Evolutionary conservation across 495 filamentous ascomycete species (phyloP).

Genomic region (Penicillium malachiteum): DNA sequence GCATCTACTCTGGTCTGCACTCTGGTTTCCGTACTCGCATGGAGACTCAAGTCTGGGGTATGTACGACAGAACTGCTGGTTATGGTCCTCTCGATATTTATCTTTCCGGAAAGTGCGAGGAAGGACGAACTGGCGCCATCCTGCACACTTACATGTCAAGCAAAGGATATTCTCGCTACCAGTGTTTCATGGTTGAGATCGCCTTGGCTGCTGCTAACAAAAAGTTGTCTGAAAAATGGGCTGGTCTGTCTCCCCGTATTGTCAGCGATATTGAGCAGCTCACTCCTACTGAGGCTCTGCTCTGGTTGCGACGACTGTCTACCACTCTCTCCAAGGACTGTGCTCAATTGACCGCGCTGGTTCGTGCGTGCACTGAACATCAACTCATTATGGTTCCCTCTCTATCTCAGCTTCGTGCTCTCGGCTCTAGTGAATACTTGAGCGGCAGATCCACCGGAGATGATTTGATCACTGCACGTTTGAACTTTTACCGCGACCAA

Average conservation of each 20-base stretch:
- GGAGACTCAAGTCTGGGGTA: slow-evolving; percentile 6
- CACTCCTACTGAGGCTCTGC: slow-evolving; percentile 1
- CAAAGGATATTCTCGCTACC: slow-evolving; percentile 2
- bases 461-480: background rate
- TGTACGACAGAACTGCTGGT: slow-evolving; percentile 1
- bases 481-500: slow-evolving; percentile 1
- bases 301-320: slow-evolving; percentile 4
- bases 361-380: slow-evolving; percentile 4
- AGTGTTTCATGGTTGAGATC: slow-evolving; percentile 3
- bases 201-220: background rate
- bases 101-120: slow-evolving; percentile 4
- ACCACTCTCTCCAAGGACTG: slow-evolving; percentile 2
- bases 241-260: background rate
- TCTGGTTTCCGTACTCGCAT: slow-evolving; percentile 8
- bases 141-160: slow-evolving; percentile 6
- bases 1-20: slow-evolving; percentile 4
- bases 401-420: slow-evolving; percentile 2
- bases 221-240: background rate
- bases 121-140: background rate
- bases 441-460: background rate
- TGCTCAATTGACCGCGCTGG: background rate
- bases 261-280: slow-evolving; percentile 1
- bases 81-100: slow-evolving; percentile 4
- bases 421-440: slow-evolving; percentile 3
- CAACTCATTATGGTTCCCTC: slow-evolving; percentile 2